A percentile compares a stretch with the other conserved stretches of the same genome.
These are phyloP conservation scores for Beauveria sp. DNA, from an alignment of 2,329 filamentous ascomycete species.

Conservation along the genomic window DNA sequence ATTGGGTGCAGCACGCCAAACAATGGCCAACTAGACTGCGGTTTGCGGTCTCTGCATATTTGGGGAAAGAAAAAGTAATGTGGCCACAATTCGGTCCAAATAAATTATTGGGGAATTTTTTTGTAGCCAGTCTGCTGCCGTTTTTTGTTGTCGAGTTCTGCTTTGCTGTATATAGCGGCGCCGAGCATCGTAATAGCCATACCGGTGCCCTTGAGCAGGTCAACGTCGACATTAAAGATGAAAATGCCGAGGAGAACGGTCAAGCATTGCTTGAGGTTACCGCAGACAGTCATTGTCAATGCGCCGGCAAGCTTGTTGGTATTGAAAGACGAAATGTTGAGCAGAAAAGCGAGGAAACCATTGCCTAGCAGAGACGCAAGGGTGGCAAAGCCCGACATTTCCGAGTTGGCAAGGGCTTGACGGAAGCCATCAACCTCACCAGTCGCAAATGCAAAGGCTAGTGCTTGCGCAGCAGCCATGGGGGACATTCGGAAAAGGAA, in stretches of 20 bases:
- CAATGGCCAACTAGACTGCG: not conserved
- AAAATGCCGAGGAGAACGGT: slow-evolving; percentile 47
- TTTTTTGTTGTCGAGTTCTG: slow-evolving; percentile 44
- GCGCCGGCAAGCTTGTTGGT: slow-evolving; percentile 52
- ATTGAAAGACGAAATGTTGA: slow-evolving; percentile 50
- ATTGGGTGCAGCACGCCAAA: not conserved
- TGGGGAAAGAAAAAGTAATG: not conserved
- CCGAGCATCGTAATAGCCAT: slow-evolving; percentile 48
- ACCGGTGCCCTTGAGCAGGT: slow-evolving; percentile 46
- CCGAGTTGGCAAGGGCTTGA: slow-evolving; percentile 26
- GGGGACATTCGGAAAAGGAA: slow-evolving; percentile 57
- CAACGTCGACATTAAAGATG: slow-evolving; percentile 43
- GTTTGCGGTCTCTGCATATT: not conserved
- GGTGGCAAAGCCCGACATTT: slow-evolving; percentile 28
- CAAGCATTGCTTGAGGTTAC: slow-evolving; percentile 51
- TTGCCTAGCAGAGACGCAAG: slow-evolving; percentile 41
- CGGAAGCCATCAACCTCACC: slow-evolving; percentile 43
- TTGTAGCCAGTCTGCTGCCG: slow-evolving; percentile 26
- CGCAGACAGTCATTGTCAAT: slow-evolving; percentile 52
- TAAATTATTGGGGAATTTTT: slow-evolving; percentile 20
- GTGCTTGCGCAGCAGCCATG: slow-evolving; percentile 48
- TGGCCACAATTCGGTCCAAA: not conserved
- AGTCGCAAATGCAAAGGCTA: slow-evolving; percentile 42
- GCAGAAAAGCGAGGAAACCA: slow-evolving; percentile 45
- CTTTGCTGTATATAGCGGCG: slow-evolving; percentile 50